Percentiles rank a stretch among this genome's conserved stretches.
These are phyloP conservation scores for Tuber umbilicatum DNA, from an alignment of 495 filamentous ascomycete genomes.

Conservation along the genomic window DNA sequence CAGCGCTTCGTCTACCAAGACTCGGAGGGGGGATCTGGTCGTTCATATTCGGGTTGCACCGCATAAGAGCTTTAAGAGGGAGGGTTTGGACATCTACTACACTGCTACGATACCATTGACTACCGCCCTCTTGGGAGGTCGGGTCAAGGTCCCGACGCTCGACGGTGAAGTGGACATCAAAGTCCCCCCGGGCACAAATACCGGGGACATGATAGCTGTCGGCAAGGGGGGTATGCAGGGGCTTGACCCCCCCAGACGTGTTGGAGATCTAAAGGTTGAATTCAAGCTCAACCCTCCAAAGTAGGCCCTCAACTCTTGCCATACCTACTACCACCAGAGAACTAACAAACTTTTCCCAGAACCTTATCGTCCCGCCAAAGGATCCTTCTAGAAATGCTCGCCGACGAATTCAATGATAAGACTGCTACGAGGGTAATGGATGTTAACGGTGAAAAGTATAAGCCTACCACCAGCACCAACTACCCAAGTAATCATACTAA, in stretches of 20 bases:
- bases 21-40: conserved; percentile 73
- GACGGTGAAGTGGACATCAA: conserved; percentile 83
- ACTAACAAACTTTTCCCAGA: conserved; percentile 17
- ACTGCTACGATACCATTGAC: conserved; percentile 87
- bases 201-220: conserved; percentile 82
- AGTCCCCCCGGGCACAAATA: conserved; percentile 81
- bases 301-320: conserved; percentile 45
- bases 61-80: conserved; percentile 77
- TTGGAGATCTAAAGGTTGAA: conserved; percentile 75
- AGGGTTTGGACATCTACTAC: conserved; percentile 82
- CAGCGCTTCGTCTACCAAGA: conserved; percentile 55
- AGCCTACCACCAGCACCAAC: conserved; percentile 14
- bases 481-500: background rate
- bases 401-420: conserved; percentile 88
- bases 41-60: conserved; percentile 75
- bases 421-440: conserved; percentile 89
- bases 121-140: conserved; percentile 84
- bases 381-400: conserved; percentile 85
- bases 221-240: conserved; percentile 88
- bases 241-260: conserved; percentile 51
- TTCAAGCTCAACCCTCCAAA: conserved; percentile 95
- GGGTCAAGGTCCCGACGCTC: conserved; percentile 80
- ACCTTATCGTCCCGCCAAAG: conserved; percentile 74
- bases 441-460: conserved; percentile 50
- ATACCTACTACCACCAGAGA: background rate